Evolutionary conservation across 2,329 filamentous ascomycete genomes (phyloP), one percentile per base, ranked within the genome.

Genomic region (Furcasterigmium furcatum): DNA sequence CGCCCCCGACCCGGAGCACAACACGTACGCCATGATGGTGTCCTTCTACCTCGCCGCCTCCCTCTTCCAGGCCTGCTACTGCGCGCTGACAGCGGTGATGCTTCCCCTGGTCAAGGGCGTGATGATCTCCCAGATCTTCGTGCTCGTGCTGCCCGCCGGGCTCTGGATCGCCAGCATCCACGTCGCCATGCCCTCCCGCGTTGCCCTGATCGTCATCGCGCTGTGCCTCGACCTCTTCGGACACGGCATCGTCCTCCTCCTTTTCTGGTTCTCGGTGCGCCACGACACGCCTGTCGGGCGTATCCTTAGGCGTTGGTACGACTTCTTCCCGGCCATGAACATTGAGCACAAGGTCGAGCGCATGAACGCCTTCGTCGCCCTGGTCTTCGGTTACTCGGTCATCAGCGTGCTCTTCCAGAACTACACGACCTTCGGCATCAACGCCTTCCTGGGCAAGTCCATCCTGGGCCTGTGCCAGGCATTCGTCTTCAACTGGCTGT

Each of bases 321-420:
- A 84, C 50, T 84, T 83, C 58, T 76, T 72, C 44, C 82, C 80
- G 3, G 80, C 77, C 1, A 66, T 79, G 39, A 85, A 84, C 52
- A 85, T 85, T 51, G 82, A 85, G 61, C 82, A 86, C 59, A 75
- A 79, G 45, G 79, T 81, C 5, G 82, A 85, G 59, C 68, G 82
- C 7, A 85, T 77, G 24, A 79, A 79, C 46, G 81, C 81, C 1
- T 86, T 85, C 55, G 78, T 85, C 0, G 77, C 80, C 0, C 65
- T 85, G 3, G 80, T 86, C 2, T 78, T 85, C 52, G 82, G 82
- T 14, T 84, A 84, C 52, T 80, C 75, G 2, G 80, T 85, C 20
- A 72, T 85, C 22, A 79, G 76, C 1, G 67, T 84, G 29, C 64
- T 84, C 34, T 84, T 80, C 56, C 80, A 84, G 54, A 81, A 73